Evolutionary conservation across 345 rosid species (phyloP).

Genomic region (Gossypium ekmanianum): DNA sequence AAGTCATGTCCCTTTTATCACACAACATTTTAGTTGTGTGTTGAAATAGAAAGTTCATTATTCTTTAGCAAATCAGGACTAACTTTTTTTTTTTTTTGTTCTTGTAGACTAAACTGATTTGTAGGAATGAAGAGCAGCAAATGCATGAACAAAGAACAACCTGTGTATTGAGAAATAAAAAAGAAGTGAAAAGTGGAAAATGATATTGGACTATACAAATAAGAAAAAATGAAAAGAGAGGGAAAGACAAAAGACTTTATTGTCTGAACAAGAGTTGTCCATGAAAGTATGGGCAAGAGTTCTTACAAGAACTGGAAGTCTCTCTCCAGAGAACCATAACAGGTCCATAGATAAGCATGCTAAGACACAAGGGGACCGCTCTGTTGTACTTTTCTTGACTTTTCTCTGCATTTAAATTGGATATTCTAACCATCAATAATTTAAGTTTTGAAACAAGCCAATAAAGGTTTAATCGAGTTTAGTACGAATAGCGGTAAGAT

Average conservation of each 20-base stretch:
- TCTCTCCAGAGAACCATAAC: not conserved
- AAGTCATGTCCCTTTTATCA: not conserved
- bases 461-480: no score
- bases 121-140: not conserved
- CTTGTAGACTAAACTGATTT: not conserved
- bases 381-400: conserved; percentile 10
- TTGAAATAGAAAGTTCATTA: not conserved
- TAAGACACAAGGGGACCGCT: conserved; percentile 30
- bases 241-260: conserved; percentile 11
- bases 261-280: conserved; percentile 10
- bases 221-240: not conserved
- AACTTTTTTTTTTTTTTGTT: not conserved
- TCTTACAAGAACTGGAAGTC: conserved; percentile 8
- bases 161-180: not conserved
- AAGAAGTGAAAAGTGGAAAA: not conserved
- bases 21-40: not conserved
- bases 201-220: not conserved
- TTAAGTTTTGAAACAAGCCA: not conserved
- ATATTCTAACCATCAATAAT: conserved; percentile 22
- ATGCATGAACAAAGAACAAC: not conserved
- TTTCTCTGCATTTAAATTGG: conserved; percentile 21
- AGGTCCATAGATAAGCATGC: conserved; percentile 24
- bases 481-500: no score
- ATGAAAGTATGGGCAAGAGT: conserved; percentile 19
- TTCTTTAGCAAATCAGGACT: not conserved